Conservation (phyloP, 371 early-diverging fungal genomes). For the Mortierella sp. region DNA sequence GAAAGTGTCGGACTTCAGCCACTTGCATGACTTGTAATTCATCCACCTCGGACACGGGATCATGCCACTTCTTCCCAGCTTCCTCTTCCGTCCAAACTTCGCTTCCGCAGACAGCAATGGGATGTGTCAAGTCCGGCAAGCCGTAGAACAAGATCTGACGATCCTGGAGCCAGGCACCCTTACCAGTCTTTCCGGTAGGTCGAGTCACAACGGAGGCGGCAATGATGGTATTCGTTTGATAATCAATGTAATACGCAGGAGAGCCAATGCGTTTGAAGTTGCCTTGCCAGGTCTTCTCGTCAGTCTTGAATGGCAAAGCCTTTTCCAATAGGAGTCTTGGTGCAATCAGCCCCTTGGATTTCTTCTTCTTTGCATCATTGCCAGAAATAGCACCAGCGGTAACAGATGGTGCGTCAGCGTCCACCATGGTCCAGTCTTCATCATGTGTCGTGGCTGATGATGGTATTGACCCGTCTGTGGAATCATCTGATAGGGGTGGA, state of each 20-base stretch:
- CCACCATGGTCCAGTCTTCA: no score
- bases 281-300: neutral
- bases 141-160: slow-evolving; percentile 15
- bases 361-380: neutral
- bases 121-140: slow-evolving; percentile 22
- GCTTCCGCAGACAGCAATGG: slow-evolving; percentile 16
- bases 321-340: slow-evolving; percentile 1
- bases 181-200: neutral
- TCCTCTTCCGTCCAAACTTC: slow-evolving; percentile 7
- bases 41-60: neutral
- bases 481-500: neutral
- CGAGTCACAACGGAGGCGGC: slow-evolving; percentile 28
- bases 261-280: slow-evolving; percentile 7
- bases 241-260: slow-evolving; percentile 15
- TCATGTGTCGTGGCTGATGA: neutral
- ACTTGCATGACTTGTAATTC: slow-evolving; percentile 7
- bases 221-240: slow-evolving; percentile 11
- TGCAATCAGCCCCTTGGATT: neutral
- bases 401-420: no score
- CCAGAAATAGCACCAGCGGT: neutral
- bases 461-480: neutral
- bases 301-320: slow-evolving; percentile 1
- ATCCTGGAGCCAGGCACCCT: neutral
- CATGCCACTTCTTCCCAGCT: neutral
- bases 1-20: slow-evolving; percentile 28